Evolutionary conservation across 495 filamentous ascomycete genomes (phyloP), one percentile per base, ranked within the genome.

Genomic region (Saxophila tyrrhenica): DNA sequence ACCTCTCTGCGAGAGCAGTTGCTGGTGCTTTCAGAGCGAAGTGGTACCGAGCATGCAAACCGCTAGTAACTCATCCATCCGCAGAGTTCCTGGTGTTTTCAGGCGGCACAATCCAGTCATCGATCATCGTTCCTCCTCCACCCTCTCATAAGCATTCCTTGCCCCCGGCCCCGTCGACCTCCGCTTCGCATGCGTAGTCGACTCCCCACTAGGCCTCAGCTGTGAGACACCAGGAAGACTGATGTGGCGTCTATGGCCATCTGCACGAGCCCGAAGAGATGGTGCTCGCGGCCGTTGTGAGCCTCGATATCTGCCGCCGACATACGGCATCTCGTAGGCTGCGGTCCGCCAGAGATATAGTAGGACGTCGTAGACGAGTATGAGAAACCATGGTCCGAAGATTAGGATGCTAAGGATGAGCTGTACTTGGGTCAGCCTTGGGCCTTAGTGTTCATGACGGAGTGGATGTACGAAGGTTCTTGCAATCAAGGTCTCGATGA

Each of bases 281-380:
- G 82, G 83, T 25, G 81, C 80, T 32, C 80, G 73, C 3, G 84
- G 84, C 52, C 78, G 73, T 44, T 75, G 72, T 42, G 71, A 72
- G 3, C 82, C 84, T 15, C 77, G 71, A 24, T 83, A 82, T 52
- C 84, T 70, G 3, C 83, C 83, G 0, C 84, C 84, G 24, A 84
- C 56, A 41, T 72, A 64, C 1, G 84, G 84, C 0, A 85, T 62
- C 51, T 84, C 75, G 65, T 81, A 81, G 25, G 71, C 67, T 7
- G 75, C 57, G 23, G 77, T 70, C 25, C 83, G 80, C 62, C 75
- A 79, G 25, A 83, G 49, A 61, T 86, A 89, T 17, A 87, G 72
- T 23, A 77, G 58, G 20, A 83, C 65, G 60, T 89, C 85, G 67
- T 87, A 85, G 50, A 84, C 46, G 49, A 89, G 64, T 29, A 87